A percentile compares a stretch with the other conserved stretches of the same genome.
These are phyloP conservation scores for Dendrothele bispora DNA, from an alignment of 768 basidiomycete species.

Conservation along the genomic window DNA sequence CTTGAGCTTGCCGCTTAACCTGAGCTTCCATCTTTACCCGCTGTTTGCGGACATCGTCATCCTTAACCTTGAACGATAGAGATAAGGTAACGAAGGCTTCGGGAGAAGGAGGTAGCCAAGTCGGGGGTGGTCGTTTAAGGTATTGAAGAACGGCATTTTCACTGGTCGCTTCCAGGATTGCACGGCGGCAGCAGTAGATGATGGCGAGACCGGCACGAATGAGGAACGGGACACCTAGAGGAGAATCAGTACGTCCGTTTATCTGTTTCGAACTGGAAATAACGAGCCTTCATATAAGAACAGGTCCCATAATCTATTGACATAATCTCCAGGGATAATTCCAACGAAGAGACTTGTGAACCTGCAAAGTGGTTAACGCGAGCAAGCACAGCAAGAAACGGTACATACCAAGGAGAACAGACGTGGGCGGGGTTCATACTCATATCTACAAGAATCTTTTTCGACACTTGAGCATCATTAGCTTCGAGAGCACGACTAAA, in stretches of 20 bases:
- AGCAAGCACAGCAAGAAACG: background rate
- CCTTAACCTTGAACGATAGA: conserved; percentile 69
- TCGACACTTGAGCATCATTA: conserved; percentile 58
- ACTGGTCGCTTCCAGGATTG: conserved; percentile 50
- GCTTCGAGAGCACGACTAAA: conserved; percentile 70
- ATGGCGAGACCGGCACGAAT: conserved; percentile 74
- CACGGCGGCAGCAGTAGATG: conserved; percentile 57
- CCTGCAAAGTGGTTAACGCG: no score
- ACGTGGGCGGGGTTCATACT: conserved; percentile 56
- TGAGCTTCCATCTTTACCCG: conserved; percentile 75
- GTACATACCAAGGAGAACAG: conserved; percentile 62
- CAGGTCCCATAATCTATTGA: conserved; percentile 80
- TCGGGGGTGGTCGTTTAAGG: conserved; percentile 50
- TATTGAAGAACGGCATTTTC: conserved; percentile 47
- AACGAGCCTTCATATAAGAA: conserved; percentile 76
- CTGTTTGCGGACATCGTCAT: conserved; percentile 77
- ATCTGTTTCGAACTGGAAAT: no score
- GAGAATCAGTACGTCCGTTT: no score
- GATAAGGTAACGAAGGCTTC: conserved; percentile 65
- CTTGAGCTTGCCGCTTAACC: conserved; percentile 57
- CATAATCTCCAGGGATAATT: conserved; percentile 59
- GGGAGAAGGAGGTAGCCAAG: conserved; percentile 56
- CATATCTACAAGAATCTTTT: conserved; percentile 66
- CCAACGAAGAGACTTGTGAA: conserved; percentile 73
- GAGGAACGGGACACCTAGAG: conserved; percentile 68